These are phyloP conservation scores for Pterocarpus macrocarpus DNA, from an alignment of 306 rosid species.

Conservation along the genomic window DNA sequence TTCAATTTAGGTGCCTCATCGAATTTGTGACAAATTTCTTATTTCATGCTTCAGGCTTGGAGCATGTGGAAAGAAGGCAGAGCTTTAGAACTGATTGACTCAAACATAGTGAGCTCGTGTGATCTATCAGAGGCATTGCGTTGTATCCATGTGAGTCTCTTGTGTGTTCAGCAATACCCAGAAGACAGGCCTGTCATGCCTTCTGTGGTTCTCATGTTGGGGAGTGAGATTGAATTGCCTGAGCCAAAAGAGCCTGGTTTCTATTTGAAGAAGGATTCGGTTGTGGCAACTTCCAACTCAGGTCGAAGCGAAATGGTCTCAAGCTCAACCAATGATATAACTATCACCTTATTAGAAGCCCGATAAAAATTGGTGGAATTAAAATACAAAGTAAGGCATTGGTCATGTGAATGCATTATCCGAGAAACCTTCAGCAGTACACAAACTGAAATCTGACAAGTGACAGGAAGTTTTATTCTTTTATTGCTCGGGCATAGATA, in stretches of 20 bases:
- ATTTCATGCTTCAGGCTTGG: constrained; percentile 60
- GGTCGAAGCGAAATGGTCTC: constrained; percentile 37
- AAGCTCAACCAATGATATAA: constrained; percentile 29
- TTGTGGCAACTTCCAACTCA: background rate
- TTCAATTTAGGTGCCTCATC: background rate
- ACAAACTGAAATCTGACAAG: background rate
- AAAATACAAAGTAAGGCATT: background rate
- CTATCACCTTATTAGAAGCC: constrained; percentile 39
- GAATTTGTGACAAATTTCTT: background rate
- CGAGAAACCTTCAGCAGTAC: background rate
- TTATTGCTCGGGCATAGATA: background rate
- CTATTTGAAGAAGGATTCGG: constrained; percentile 20
- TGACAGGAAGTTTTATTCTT: background rate
- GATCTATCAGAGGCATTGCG: constrained; percentile 45
- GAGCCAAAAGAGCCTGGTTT: constrained; percentile 68
- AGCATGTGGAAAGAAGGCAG: constrained; percentile 56
- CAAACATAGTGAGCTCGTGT: constrained; percentile 41
- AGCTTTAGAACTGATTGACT: constrained; percentile 55
- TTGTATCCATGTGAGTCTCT: constrained; percentile 61
- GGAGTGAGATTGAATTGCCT: constrained; percentile 47
- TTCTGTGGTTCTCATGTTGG: constrained; percentile 55
- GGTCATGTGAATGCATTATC: background rate
- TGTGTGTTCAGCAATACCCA: constrained; percentile 60
- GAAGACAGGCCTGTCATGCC: constrained; percentile 56
- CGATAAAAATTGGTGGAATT: constrained; percentile 18